Evolutionary conservation across 768 basidiomycete genomes (phyloP), one percentile per base, ranked within the genome.

Genomic region (Chlorophyllum brunneum): DNA sequence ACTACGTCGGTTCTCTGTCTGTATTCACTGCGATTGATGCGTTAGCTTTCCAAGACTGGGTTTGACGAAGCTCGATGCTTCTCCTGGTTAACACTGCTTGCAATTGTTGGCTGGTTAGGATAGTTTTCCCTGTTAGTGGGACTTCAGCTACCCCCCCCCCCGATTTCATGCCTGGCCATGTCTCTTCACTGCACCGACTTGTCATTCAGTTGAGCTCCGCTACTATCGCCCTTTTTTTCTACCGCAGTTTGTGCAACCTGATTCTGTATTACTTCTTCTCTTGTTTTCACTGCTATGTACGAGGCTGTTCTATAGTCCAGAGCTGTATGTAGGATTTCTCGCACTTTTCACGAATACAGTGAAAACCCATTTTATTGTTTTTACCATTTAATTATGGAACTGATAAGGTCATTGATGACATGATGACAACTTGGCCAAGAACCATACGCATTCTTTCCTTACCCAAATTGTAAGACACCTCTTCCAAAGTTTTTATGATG

Each of bases 231-330:
- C 30, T 30, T 38, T 26, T 23, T 36, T 24, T 30, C 29, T 36
- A 7, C 34, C 27, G 11, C 39, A 15, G 34, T 53, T 29, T 53
- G 51, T 38, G 23, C 11, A 23, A 7, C n/a, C 18, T 15, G 22
- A 16, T 18, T 43, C 39, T 36, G 40, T 34, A 38, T 51, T 51
- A n/a, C 37, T 15, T 39, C 31, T 53, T 61, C 54, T 48, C 56
- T 64, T 48, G 59, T 69, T 62, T 64, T 63, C 60, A 62, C 63
- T 67, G 67, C 67, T 66, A 69, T 74, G 70, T 76, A 72, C 70
- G 73, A 70, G 70, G 67, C 51, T 49, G 49, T 39, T 53, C 37
- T 45, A 37, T 53, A 23, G 40, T 34, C 16, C 39, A 34, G 41
- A 29, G 24, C 34, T 51, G 40, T 46, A 46, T 36, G 45, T 51